Evolutionary conservation across 2,329 filamentous ascomycete genomes (phyloP).

Genomic region (Colletotrichum noveboracense): DNA sequence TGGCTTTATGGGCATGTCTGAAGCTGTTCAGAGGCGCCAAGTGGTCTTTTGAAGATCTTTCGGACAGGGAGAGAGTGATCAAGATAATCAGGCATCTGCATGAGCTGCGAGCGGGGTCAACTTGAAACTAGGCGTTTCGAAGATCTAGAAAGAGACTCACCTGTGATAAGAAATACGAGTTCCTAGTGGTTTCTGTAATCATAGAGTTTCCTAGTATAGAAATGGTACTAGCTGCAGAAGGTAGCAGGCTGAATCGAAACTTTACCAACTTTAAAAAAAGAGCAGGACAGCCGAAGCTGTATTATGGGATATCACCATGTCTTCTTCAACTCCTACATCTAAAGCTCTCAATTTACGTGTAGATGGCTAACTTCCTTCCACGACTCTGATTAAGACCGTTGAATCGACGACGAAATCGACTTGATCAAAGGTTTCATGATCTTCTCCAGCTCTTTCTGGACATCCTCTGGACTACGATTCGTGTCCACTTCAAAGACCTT

Average conservation of each 20-base stretch:
- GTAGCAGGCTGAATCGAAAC: no score
- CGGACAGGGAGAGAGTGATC: neutral
- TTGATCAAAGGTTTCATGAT: neutral
- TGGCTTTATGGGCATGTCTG: neutral
- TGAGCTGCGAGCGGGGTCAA: neutral
- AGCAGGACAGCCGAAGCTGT: neutral
- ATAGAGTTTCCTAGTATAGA: neutral
- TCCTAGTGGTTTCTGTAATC: no score
- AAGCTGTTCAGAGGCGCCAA: neutral
- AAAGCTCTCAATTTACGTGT: neutral
- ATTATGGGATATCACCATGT: neutral
- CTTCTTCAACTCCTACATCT: neutral
- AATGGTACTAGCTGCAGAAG: no score
- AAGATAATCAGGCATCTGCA: neutral
- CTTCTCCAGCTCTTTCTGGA: neutral
- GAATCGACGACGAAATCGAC: accelerated
- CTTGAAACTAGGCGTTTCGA: accelerated
- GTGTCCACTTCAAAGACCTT: neutral
- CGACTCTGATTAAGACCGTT: neutral
- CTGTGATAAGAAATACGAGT: no score
- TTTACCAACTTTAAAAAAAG: no score
- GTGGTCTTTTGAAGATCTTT: neutral
- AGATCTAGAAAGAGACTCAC: neutral
- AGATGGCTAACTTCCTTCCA: neutral
- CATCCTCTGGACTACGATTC: neutral